A percentile compares a stretch with the other conserved stretches of the same genome.
Conservation (phyloP, 805 yeast species). For the Grigorovia jiainica region DNA sequence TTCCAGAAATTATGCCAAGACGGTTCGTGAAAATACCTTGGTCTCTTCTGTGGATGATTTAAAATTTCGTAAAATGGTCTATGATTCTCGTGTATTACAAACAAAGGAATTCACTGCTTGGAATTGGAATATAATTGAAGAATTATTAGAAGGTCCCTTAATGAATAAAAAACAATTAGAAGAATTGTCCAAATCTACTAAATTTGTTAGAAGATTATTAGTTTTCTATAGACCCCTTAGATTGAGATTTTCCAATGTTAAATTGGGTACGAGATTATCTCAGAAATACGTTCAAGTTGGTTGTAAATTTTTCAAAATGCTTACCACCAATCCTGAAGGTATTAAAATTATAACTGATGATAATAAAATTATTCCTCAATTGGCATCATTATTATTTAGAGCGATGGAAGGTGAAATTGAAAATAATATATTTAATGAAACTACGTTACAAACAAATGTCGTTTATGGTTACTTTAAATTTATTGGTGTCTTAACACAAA, state of each 20-base stretch:
- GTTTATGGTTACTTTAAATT: slow-evolving; percentile 71
- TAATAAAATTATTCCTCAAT: slow-evolving; percentile 68
- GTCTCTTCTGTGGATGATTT: slow-evolving; percentile 44
- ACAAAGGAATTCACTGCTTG: slow-evolving; percentile 75
- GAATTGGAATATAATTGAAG: slow-evolving; percentile 74
- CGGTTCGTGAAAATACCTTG: slow-evolving; percentile 17
- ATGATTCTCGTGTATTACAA: slow-evolving; percentile 59
- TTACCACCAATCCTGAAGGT: slow-evolving; percentile 58
- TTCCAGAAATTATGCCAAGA: slow-evolving; percentile 16
- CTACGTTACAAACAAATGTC: slow-evolving; percentile 51
- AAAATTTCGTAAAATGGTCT: slow-evolving; percentile 55
- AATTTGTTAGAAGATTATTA: slow-evolving; percentile 72
- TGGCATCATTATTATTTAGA: slow-evolving; percentile 69
- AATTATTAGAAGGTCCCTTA: slow-evolving; percentile 79
- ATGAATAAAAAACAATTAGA: slow-evolving; percentile 61
- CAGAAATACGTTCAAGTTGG: slow-evolving; percentile 62
- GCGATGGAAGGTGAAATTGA: slow-evolving; percentile 29
- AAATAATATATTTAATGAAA: slow-evolving; percentile 63
- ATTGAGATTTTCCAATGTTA: slow-evolving; percentile 55
- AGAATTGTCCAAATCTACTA: slow-evolving; percentile 68
- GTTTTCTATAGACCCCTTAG: slow-evolving; percentile 91
- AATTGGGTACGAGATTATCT: slow-evolving; percentile 39
- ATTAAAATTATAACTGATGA: slow-evolving; percentile 55
- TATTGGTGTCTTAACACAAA: slow-evolving; percentile 60
- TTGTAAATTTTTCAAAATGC: slow-evolving; percentile 57